phyloP scores from a whole-genome alignment of 192 early-diverging fungal genomes.

The Backusella macrospora region DNA sequence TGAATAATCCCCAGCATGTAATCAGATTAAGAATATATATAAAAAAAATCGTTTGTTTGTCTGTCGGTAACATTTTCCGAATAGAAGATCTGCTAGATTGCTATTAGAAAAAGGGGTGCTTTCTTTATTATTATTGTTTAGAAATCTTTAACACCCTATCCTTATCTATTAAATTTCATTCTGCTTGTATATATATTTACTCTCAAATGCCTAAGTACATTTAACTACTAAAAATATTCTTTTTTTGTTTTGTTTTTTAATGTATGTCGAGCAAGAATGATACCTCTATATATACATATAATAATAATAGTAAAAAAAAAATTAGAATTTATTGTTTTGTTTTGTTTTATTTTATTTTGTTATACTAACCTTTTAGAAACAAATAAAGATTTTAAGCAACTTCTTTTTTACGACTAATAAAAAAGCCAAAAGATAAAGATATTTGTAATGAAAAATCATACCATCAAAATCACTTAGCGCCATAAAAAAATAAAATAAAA shows the following conservation, averaged over 20 bases:
- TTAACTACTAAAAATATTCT: not conserved
- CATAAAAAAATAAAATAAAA: not conserved
- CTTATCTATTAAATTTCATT: not conserved
- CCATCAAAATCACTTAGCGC: too few relatives aligned
- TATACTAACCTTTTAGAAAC: not conserved
- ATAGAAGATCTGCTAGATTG: not conserved
- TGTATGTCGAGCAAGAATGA: not conserved
- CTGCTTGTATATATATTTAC: not conserved
- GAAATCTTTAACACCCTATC: not conserved
- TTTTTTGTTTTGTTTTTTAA: not conserved
- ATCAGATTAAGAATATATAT: constrained; percentile 9
- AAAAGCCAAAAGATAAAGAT: not conserved
- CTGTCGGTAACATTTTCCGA: constrained; percentile 6
- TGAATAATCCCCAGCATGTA: not conserved
- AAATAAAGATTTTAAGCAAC: not conserved
- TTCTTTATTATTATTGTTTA: not conserved
- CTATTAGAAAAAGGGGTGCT: not conserved
- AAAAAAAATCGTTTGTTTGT: not conserved
- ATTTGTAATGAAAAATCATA: too few relatives aligned
- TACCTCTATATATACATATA: not conserved
- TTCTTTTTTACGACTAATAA: not conserved
- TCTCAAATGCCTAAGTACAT: not conserved
- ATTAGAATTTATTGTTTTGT: not conserved
- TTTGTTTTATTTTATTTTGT: not conserved
- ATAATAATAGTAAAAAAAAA: not conserved